These are phyloP conservation scores for Dioszegia crocea DNA, from an alignment of 768 basidiomycete species.

Conservation along the genomic window DNA sequence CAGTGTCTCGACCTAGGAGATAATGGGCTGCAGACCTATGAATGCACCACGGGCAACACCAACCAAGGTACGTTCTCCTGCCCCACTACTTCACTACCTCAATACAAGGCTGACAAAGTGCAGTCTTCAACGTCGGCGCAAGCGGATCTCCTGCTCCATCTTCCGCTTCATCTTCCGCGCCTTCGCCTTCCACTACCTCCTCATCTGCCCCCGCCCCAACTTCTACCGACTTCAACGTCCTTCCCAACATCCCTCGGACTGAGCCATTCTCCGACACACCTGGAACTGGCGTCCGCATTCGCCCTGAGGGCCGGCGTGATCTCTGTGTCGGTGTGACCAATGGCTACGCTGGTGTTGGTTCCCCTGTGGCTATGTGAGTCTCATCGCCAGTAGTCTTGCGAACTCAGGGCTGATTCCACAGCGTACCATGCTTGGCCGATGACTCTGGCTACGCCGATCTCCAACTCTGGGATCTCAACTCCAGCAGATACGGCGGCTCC, in stretches of 20 bases:
- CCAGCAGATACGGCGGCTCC: background rate
- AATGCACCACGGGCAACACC: constrained; percentile 45
- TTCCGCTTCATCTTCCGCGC: background rate
- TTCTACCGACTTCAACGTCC: background rate
- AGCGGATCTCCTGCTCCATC: too few species aligned
- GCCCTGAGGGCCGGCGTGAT: background rate
- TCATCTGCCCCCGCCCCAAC: background rate
- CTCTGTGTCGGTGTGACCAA: background rate
- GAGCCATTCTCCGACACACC: background rate
- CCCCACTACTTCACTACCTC: background rate
- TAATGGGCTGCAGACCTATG: constrained; percentile 39
- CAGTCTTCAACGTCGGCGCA: background rate
- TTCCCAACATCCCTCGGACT: background rate
- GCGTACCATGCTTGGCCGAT: background rate
- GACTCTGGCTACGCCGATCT: background rate
- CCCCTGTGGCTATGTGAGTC: background rate
- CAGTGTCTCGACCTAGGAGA: constrained; percentile 43
- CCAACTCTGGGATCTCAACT: background rate
- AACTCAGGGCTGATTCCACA: background rate
- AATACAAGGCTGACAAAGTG: background rate
- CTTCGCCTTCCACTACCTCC: background rate
- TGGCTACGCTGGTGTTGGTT: background rate
- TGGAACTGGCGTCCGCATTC: constrained; percentile 10
- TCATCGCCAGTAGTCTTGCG: too few species aligned
- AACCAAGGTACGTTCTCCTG: constrained; percentile 35